Conservation (phyloP, 139 green algal species). For the Pleodorina starrii region DNA sequence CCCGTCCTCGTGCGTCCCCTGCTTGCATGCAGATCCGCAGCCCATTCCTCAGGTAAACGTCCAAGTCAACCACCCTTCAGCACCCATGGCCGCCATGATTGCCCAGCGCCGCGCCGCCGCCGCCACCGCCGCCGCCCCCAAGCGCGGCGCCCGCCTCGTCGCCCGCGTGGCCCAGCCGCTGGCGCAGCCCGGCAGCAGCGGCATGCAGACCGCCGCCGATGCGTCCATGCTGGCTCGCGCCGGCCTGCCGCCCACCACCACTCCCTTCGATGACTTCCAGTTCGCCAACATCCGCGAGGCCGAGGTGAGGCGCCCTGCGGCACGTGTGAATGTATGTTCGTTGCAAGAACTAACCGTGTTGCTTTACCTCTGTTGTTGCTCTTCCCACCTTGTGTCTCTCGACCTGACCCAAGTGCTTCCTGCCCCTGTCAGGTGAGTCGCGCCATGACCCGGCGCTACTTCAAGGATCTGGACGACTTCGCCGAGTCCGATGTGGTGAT, state of each 20-base stretch:
- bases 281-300: slow-evolving; percentile 88
- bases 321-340: too few species aligned
- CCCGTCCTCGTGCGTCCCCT: too few species aligned
- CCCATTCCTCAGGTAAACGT: neutral
- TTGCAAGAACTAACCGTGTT: too few species aligned
- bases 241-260: slow-evolving; percentile 49
- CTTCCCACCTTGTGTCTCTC: neutral
- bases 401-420: neutral
- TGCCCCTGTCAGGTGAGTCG: slow-evolving; percentile 74
- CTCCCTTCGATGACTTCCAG: slow-evolving; percentile 76
- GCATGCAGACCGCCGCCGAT: neutral
- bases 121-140: neutral
- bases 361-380: neutral
- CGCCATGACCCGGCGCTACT: slow-evolving; percentile 95
- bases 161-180: slow-evolving; percentile 37
- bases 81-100: slow-evolving; percentile 7
- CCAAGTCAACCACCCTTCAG: neutral
- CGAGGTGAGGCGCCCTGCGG: slow-evolving; percentile 61
- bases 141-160: slow-evolving; percentile 25
- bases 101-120: neutral
- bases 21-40: too few species aligned
- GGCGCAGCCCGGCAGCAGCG: neutral
- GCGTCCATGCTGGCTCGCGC: slow-evolving; percentile 5
- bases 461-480: slow-evolving; percentile 91
- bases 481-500: slow-evolving; percentile 86